Conservation (phyloP, 768 basidiomycete species). For the Pisolithus marmoratus region DNA sequence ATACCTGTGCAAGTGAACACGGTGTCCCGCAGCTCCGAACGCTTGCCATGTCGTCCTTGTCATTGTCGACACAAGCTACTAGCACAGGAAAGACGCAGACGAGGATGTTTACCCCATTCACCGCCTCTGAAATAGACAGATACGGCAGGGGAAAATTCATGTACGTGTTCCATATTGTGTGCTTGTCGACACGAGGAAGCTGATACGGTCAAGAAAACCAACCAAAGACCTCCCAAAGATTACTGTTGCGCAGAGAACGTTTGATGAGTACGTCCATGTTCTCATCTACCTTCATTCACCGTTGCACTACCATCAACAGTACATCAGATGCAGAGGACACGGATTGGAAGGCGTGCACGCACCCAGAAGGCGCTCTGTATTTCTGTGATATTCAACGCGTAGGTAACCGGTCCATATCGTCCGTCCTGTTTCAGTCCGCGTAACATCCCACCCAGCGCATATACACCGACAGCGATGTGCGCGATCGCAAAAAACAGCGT, state of each 20-base stretch:
- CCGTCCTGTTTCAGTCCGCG: not conserved
- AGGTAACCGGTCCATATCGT: not conserved
- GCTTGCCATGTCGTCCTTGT: too few relatives aligned
- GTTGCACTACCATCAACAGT: not conserved
- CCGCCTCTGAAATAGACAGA: too few relatives aligned
- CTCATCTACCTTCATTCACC: too few relatives aligned
- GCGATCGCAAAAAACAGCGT: not conserved
- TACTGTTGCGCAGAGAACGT: not conserved
- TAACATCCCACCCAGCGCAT: not conserved
- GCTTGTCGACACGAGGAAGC: not conserved
- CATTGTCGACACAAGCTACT: too few relatives aligned
- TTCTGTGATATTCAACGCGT: slow-evolving; percentile 19
- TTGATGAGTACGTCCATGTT: not conserved
- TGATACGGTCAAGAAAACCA: not conserved
- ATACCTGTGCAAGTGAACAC: too few relatives aligned
- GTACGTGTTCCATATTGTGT: not conserved
- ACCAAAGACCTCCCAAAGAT: not conserved
- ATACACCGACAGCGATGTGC: slow-evolving; percentile 8
- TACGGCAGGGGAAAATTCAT: not conserved
- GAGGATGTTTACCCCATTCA: not conserved
- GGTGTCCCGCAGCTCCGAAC: too few relatives aligned
- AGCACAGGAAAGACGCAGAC: too few relatives aligned
- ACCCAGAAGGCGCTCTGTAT: slow-evolving; percentile 22
- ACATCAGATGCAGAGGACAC: not conserved
- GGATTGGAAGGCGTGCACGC: slow-evolving; percentile 13